Base-by-base conservation (phyloP, 805 yeast genomes). In the Candida silvatica region DNA sequence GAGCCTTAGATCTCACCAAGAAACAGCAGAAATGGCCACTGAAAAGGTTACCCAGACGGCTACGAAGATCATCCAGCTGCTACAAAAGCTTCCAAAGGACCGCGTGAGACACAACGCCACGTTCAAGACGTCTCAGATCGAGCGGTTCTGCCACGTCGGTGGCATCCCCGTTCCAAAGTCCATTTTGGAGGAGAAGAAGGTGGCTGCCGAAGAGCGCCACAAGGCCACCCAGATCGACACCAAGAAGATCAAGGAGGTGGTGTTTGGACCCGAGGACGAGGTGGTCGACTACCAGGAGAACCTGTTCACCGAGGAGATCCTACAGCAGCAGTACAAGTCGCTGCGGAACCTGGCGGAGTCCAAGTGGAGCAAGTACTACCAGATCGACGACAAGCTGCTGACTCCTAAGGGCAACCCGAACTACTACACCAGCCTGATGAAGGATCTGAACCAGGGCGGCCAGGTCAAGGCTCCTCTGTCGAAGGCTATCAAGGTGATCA, bases 331-430 rank as follows among this genome's bases (percentile, higher is more conserved):
- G 53, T 70, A 71, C 41, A 60, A 62, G 35, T 69, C 88, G 3
- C 54, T 80, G 36, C 63, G 76, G 31, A 72, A 69, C 43, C 56
- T 80, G 38, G 67, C 68, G 38, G 69, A 67, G 37, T 78, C 77
- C 51, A 77, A 77, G 48, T 77, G 77, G 63, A 67, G 64, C 47
- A 69, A 71, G 39, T 74, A 74, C 49, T 83, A 82, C 52, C 64
- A 69, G 41, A 68, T 77, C 24, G 77, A 77, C 37, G 80, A 75
- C 29, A 80, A 80, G 51, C 58, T 87, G 44, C 58, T 74, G 48
- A 66, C 58, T 45, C 97, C 97, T n/a, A 77, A 79, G 48, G 95
- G 95, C 2, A 83, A 85, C 56, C 86, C 94, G 3, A 56, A 67
- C 31, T 87, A 87, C 52, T 87, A 87, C 50, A 71, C 67, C 27